These are phyloP conservation scores for Ailanthus altissimus DNA, from an alignment of 345 rosid species.

Conservation along the genomic window DNA sequence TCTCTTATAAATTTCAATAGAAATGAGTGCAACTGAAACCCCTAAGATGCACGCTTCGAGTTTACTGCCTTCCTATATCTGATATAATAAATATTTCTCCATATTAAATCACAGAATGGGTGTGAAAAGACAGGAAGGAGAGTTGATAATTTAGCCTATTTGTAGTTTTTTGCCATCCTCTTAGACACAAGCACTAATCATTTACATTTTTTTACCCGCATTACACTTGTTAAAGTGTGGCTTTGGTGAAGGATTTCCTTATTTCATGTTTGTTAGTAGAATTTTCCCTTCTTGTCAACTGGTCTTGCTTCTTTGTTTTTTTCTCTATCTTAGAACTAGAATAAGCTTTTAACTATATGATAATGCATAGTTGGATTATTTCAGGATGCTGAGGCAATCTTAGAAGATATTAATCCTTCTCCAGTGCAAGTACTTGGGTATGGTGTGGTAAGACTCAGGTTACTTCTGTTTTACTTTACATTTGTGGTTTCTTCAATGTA, in stretches of 20 bases:
- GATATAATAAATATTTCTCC: background rate
- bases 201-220: background rate
- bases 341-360: background rate
- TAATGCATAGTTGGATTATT: constrained; percentile 19
- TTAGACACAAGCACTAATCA: background rate
- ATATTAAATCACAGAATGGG: background rate
- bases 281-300: background rate
- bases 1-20: background rate
- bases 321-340: background rate
- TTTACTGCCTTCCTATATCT: background rate
- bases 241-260: background rate
- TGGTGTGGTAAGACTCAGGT: constrained; percentile 62
- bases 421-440: constrained; percentile 67
- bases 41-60: background rate
- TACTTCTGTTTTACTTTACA: constrained; percentile 1
- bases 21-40: background rate
- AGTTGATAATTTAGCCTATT: background rate
- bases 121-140: background rate
- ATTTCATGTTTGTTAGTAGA: background rate
- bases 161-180: background rate
- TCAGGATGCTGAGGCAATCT: constrained; percentile 94
- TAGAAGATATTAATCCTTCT: constrained; percentile 76
- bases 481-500: background rate
- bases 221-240: background rate
- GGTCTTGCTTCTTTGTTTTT: background rate